Base-by-base conservation (phyloP, 176 grass and related monocot species). In the Metroxylon sagu region DNA sequence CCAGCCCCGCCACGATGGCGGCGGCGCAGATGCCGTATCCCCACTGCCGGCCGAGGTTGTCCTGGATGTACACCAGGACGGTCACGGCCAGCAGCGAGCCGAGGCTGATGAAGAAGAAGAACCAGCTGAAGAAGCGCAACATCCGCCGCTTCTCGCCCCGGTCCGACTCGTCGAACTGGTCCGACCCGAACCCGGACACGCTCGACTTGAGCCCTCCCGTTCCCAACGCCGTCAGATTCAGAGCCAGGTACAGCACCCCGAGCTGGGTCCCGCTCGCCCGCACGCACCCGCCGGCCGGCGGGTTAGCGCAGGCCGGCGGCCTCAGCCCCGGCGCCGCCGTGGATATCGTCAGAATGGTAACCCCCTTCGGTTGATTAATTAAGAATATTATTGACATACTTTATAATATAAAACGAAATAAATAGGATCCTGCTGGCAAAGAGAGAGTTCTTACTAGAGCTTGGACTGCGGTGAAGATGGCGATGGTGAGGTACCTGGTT, bases 111-210 rank as follows among this genome's bases (percentile, higher is more conserved):
- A 68, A 68, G 65, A 68, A 68, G 65, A 68, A 68, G 52, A 68
- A 68, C 65, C 65, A 68, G 65, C 4, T 68, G 65, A 68, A 56
- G 65, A 68, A 68, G 27, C 54, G 62, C 26, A 39, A 48, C 83
- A 85, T 85, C 53, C 19, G 49, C 5, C 8, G 5, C 57, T 59
- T 66, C 29, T 68, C 65, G 28, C 10, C 10, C 18, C 16, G 4
- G 65, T 68, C 52, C 27, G 12, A 7, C 28, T 68, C 65, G 65
- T 68, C 65, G 52, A 68, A 68, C 65, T 68, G 65, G 28, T 68
- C 65, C n/a, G 65, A 68, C 8, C 65, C 65, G 29, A 68, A 68
- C n/a, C 65, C 65, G 27, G 65, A 68, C 10, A 68, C 65, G 52
- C 65, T 68, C 8, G 65, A 68, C 28, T 68, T 68, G 52, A 68